Conservation (phyloP, 306 rosid genomes). For the Crotalaria pallida region DNA sequence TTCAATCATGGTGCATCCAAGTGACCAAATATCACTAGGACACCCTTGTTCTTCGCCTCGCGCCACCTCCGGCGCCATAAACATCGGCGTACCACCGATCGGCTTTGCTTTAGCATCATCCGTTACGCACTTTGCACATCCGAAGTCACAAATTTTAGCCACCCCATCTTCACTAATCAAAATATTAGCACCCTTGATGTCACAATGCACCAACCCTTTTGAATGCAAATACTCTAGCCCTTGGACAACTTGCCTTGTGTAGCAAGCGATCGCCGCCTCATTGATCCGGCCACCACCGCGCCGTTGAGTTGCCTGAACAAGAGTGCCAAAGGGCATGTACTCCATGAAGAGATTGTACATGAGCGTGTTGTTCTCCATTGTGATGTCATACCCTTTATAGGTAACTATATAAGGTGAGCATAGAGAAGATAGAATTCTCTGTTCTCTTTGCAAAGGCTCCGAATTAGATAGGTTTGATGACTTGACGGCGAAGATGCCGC, state of each 20-base stretch:
- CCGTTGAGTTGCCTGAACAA: conserved; percentile 30
- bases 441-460: conserved; percentile 51
- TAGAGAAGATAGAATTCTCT: conserved; percentile 51
- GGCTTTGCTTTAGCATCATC: neutral
- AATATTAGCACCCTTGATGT: conserved; percentile 73
- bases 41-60: conserved; percentile 75
- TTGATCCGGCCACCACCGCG: conserved; percentile 38
- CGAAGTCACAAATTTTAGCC: conserved; percentile 75
- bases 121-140: conserved; percentile 51
- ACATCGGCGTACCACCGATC: conserved; percentile 75
- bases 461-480: conserved; percentile 53
- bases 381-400: conserved; percentile 58
- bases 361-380: conserved; percentile 41
- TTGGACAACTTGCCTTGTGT: conserved; percentile 38
- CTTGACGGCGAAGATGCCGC: conserved; percentile 56
- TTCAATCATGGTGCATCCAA: conserved; percentile 83
- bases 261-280: conserved; percentile 28
- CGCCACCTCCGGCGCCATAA: conserved; percentile 89
- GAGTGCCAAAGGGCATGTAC: conserved; percentile 48
- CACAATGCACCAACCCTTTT: conserved; percentile 76
- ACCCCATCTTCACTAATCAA: conserved; percentile 49
- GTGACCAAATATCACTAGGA: conserved; percentile 79
- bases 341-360: conserved; percentile 80
- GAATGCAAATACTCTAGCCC: conserved; percentile 75
- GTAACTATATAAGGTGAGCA: conserved; percentile 49